Conservation (phyloP, 805 yeast species). For the Sugiyamaella chiloensis region DNA sequence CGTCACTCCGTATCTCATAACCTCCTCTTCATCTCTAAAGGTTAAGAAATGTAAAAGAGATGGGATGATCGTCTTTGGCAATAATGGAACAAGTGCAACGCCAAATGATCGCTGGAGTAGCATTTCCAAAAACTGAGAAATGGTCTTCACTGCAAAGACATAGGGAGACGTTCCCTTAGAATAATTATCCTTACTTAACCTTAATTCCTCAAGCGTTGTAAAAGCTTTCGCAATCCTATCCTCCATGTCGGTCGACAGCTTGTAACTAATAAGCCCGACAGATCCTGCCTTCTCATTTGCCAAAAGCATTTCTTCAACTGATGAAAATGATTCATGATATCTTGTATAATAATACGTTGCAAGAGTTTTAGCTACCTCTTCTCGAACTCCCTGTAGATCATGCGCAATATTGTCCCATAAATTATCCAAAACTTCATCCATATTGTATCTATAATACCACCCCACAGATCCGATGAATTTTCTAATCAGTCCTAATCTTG, state of each 20-base stretch:
- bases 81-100: conserved; percentile 49
- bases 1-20: conserved; percentile 42
- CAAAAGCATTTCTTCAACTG: conserved; percentile 40
- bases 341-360: conserved; percentile 44
- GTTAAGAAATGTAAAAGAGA: conserved; percentile 60
- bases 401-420: conserved; percentile 52
- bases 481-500: conserved; percentile 55
- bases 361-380: conserved; percentile 59
- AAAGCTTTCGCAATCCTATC: conserved; percentile 44
- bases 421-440: conserved; percentile 44
- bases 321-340: conserved; percentile 42
- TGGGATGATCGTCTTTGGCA: conserved; percentile 58
- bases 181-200: conserved; percentile 44
- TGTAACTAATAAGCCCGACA: conserved; percentile 38
- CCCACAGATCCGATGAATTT: conserved; percentile 48
- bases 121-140: conserved; percentile 56
- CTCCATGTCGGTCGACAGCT: conserved; percentile 34
- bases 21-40: conserved; percentile 76
- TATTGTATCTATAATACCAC: conserved; percentile 50
- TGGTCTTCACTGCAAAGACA: conserved; percentile 61
- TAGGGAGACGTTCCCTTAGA: conserved; percentile 43
- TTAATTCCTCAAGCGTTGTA: conserved; percentile 41
- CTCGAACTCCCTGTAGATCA: conserved; percentile 70
- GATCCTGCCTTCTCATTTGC: conserved; percentile 35
- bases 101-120: conserved; percentile 54